A percentile compares a stretch with the other conserved stretches of the same genome.
phyloP scores from a whole-genome alignment of 306 rosid species.

The Heteromeles arbutifolia region DNA sequence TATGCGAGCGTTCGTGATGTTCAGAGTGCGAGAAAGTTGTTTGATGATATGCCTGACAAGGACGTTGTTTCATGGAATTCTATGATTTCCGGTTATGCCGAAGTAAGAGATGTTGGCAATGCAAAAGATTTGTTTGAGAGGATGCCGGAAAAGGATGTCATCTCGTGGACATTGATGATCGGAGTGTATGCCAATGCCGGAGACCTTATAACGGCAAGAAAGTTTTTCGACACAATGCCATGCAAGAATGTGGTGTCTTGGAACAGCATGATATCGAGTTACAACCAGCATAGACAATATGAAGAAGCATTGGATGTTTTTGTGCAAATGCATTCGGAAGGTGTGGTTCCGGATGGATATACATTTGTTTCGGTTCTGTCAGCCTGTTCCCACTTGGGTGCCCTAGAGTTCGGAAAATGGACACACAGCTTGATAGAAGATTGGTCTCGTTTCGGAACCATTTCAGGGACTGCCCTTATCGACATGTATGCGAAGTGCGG shows the following conservation, averaged over 20 bases:
- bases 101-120: neutral
- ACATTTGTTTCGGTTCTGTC: constrained; percentile 26
- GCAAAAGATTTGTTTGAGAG: constrained; percentile 22
- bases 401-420: constrained; percentile 18
- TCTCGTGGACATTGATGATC: constrained; percentile 28
- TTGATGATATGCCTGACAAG: constrained; percentile 20
- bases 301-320: constrained; percentile 19
- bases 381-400: constrained; percentile 22
- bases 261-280: constrained; percentile 27
- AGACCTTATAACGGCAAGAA: constrained; percentile 15
- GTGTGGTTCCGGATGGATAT: constrained; percentile 14
- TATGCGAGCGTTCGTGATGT: constrained; percentile 7
- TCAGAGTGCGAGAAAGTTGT: constrained; percentile 14
- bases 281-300: constrained; percentile 8
- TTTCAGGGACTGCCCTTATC: constrained; percentile 19
- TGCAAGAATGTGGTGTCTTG: constrained; percentile 24
- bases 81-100: constrained; percentile 16
- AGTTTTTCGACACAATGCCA: constrained; percentile 21
- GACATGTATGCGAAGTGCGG: constrained; percentile 30
- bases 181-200: constrained; percentile 17
- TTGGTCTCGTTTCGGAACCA: constrained; percentile 21
- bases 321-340: constrained; percentile 16
- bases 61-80: constrained; percentile 23
- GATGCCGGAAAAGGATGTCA: constrained; percentile 18
- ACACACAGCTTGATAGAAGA: constrained; percentile 14